These are phyloP conservation scores for Citrus cavaleriei DNA, from an alignment of 345 rosid genomes.

Conservation along the genomic window DNA sequence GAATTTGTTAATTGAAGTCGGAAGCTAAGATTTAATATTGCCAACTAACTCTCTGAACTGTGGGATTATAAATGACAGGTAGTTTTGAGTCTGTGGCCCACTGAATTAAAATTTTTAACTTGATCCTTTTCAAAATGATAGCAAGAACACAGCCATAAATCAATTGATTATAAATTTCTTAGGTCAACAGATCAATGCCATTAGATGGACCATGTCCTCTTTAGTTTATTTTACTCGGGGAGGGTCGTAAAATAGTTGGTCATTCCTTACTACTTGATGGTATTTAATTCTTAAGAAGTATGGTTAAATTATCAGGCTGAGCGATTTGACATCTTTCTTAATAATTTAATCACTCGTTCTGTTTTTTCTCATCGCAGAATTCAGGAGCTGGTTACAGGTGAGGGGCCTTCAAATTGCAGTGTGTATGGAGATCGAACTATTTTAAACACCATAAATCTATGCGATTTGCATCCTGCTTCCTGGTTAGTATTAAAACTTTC, in stretches of 20 bases:
- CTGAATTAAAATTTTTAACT: not conserved
- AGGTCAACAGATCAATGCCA: not conserved
- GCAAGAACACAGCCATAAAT: not conserved
- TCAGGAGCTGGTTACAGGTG: slow-evolving; percentile 37
- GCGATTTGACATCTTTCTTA: not conserved
- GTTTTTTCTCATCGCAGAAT: slow-evolving; percentile 32
- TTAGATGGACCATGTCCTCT: not conserved
- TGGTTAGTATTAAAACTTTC: slow-evolving; percentile 34
- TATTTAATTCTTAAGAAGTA: not conserved
- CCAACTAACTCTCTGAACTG: not conserved
- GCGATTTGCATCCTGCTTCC: slow-evolving; percentile 51
- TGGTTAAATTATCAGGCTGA: not conserved
- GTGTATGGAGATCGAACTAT: slow-evolving; percentile 41
- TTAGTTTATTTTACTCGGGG: not conserved
- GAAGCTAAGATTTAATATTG: not conserved
- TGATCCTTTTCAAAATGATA: not conserved
- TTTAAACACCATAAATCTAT: slow-evolving; percentile 31
- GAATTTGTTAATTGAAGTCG: not conserved
- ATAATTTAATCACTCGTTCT: not conserved
- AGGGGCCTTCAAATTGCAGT: slow-evolving; percentile 25
- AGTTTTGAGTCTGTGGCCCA: not conserved
- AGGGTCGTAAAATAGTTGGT: not conserved
- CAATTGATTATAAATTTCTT: not conserved
- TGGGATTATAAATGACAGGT: not conserved
- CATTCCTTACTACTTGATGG: not conserved